phyloP scores from a whole-genome alignment of 2,329 filamentous ascomycete species.

The Ophiobolus disseminans region DNA sequence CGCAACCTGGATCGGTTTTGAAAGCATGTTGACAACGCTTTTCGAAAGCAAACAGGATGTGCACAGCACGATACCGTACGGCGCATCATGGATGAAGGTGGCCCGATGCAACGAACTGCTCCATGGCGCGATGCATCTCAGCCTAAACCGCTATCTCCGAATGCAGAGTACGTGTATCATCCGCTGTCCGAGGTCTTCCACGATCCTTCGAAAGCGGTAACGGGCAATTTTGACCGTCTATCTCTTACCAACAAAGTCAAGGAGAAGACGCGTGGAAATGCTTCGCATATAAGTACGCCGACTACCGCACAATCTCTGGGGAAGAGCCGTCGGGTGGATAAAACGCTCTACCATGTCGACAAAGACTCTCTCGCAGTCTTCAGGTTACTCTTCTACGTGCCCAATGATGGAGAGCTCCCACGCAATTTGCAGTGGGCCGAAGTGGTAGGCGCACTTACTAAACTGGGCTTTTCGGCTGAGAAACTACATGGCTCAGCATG shows the following conservation, averaged over 20 bases:
- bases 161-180: too few relatives aligned
- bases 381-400: neutral
- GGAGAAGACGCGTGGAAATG: neutral
- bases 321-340: too few relatives aligned
- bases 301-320: too few relatives aligned
- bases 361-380: neutral
- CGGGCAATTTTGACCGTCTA: neutral
- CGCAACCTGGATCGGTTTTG: neutral
- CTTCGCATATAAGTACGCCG: too few relatives aligned
- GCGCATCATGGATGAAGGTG: neutral
- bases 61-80: neutral
- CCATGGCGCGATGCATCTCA: neutral
- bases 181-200: neutral
- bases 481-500: neutral
- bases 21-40: neutral
- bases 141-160: neutral
- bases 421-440: neutral
- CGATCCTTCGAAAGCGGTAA: neutral
- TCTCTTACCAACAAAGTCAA: neutral
- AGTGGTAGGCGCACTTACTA: neutral
- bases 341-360: neutral
- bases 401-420: neutral
- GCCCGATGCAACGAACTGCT: neutral
- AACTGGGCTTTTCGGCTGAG: neutral
- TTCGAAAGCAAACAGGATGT: neutral